Conservation (phyloP, 345 rosid genomes). For the Eucalyptus curtisii region DNA sequence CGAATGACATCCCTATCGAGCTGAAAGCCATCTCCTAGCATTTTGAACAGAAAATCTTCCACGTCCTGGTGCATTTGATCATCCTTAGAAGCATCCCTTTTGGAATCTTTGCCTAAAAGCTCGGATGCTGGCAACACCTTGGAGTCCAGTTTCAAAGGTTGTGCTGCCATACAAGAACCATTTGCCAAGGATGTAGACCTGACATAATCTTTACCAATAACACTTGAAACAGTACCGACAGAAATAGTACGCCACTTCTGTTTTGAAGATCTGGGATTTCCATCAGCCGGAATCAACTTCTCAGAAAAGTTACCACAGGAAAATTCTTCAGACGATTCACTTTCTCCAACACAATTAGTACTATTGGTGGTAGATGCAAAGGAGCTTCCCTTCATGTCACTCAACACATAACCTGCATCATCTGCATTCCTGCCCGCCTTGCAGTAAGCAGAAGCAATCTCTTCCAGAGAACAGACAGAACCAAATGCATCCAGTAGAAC, state of each 20-base stretch:
- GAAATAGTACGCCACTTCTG: constrained; percentile 28
- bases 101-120: constrained; percentile 12
- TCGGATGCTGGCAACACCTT: constrained; percentile 15
- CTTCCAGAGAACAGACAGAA: constrained; percentile 23
- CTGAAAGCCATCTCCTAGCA: constrained; percentile 42
- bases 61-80: constrained; percentile 16
- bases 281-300: constrained; percentile 3
- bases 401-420: constrained; percentile 25
- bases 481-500: constrained; percentile 32
- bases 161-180: constrained; percentile 6
- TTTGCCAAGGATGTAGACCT: constrained; percentile 7
- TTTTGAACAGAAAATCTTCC: constrained; percentile 35
- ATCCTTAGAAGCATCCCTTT: constrained; percentile 1
- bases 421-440: constrained; percentile 15
- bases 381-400: constrained; percentile 4
- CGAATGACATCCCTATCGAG: constrained; percentile 18
- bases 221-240: constrained; percentile 32
- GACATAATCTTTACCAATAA: constrained; percentile 31
- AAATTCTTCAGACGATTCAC: neutral
- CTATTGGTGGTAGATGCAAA: neutral
- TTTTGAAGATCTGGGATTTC: constrained; percentile 10
- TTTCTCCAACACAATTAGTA: neutral
- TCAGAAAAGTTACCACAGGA: neutral
- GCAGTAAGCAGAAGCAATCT: constrained; percentile 35
- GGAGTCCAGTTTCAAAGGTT: constrained; percentile 32